Conservation (phyloP, 257 asterid genomes). For the Fraxinus cuspidata region DNA sequence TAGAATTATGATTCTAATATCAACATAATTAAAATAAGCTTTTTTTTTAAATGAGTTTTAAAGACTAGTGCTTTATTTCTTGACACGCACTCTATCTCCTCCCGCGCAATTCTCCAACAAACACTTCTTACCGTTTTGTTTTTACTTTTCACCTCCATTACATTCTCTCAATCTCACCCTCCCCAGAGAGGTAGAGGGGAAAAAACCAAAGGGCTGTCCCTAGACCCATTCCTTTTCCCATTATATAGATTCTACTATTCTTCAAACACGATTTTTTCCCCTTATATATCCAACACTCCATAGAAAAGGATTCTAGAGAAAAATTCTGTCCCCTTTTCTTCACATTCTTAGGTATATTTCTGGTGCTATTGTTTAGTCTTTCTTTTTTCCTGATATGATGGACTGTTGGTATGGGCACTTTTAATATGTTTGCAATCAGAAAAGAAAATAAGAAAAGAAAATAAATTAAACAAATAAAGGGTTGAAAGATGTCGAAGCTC, state of each 20-base stretch:
- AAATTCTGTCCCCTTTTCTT: neutral
- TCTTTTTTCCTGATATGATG: neutral
- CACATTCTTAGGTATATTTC: constrained; percentile 14
- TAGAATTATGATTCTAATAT: too few species aligned
- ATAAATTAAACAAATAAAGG: neutral
- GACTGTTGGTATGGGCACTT: neutral
- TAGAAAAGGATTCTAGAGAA: too few species aligned
- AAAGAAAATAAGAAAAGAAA: too few species aligned
- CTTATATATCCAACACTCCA: too few species aligned
- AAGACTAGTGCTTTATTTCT: too few species aligned
- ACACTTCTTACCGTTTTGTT: neutral
- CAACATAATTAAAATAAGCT: too few species aligned
- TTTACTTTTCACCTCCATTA: neutral
- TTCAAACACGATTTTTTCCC: too few species aligned
- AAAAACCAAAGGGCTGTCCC: constrained; percentile 15
- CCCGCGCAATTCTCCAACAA: neutral
- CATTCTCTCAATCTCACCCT: constrained; percentile 18
- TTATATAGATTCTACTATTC: too few species aligned
- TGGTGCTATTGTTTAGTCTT: neutral
- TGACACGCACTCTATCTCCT: too few species aligned
- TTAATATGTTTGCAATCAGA: neutral
- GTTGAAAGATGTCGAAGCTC: neutral
- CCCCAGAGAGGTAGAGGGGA: neutral
- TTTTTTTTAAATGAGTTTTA: too few species aligned
- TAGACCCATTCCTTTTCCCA: neutral